phyloP scores from a whole-genome alignment of 257 asterid genomes.

The Echites panduratus region DNA sequence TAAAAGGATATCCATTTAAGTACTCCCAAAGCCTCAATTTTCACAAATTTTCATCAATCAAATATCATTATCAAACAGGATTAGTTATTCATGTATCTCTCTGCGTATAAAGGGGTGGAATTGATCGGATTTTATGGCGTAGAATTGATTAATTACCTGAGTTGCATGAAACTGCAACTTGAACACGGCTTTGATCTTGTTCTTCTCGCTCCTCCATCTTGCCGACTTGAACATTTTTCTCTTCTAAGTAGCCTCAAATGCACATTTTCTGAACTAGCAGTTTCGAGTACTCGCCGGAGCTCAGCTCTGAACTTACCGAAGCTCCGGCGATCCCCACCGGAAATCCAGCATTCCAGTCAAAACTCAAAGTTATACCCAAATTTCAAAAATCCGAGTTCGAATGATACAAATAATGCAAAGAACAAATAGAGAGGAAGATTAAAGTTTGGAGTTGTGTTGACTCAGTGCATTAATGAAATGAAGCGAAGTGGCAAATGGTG shows the following conservation, averaged over 20 bases:
- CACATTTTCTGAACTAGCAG: constrained; percentile 21
- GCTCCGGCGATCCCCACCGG: constrained; percentile 73
- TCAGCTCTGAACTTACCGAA: constrained; percentile 45
- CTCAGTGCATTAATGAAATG: constrained; percentile 34
- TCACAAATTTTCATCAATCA: not conserved
- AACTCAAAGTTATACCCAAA: constrained; percentile 12
- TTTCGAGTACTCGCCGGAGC: constrained; percentile 45
- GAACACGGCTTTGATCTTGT: constrained; percentile 84
- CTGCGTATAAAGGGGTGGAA: not conserved
- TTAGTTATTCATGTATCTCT: no score
- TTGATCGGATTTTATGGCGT: not conserved
- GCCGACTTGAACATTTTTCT: constrained; percentile 75
- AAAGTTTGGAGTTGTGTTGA: constrained; percentile 24
- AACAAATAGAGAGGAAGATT: constrained; percentile 9
- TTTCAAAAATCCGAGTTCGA: constrained; percentile 23
- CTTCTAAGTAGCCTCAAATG: constrained; percentile 27
- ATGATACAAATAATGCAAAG: not conserved
- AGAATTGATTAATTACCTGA: constrained; percentile 43
- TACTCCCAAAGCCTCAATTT: not conserved
- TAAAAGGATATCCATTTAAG: not conserved
- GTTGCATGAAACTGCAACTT: constrained; percentile 96
- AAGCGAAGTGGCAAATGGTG: constrained; percentile 15
- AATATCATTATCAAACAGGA: not conserved
- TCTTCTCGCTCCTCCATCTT: constrained; percentile 92
- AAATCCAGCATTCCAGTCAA: constrained; percentile 30